Evolutionary conservation across 805 yeast species (phyloP).

Genomic region (Metschnikowia picachoensis): DNA sequence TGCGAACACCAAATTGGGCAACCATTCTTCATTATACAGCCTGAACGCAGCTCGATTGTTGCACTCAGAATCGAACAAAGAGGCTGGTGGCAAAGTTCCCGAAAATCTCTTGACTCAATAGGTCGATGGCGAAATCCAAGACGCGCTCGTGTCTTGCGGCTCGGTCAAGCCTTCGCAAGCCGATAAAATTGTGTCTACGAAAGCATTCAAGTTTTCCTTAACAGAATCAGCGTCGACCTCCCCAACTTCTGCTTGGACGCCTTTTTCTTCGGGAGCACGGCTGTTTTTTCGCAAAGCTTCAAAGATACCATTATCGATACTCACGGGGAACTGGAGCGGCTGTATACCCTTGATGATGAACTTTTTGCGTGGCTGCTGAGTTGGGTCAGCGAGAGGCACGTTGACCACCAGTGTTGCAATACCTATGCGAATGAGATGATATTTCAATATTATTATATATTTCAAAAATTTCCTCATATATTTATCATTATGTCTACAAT

Average conservation of each 20-base stretch:
- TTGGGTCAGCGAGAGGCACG: slow-evolving; percentile 32
- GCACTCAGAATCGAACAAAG: slow-evolving; percentile 25
- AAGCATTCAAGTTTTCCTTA: slow-evolving; percentile 22
- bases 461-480: too few species aligned
- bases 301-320: slow-evolving; percentile 40
- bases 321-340: slow-evolving; percentile 66
- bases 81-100: slow-evolving; percentile 27
- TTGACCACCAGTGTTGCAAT: slow-evolving; percentile 90
- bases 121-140: slow-evolving; percentile 26
- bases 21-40: slow-evolving; percentile 38
- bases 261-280: slow-evolving; percentile 14
- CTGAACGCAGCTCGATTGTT: slow-evolving; percentile 28
- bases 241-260: slow-evolving; percentile 28
- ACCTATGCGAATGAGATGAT: too few species aligned
- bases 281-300: slow-evolving; percentile 33
- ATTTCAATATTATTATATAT: too few species aligned
- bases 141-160: slow-evolving; percentile 15
- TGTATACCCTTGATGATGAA: slow-evolving; percentile 93
- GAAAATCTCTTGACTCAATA: slow-evolving; percentile 32
- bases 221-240: slow-evolving; percentile 34
- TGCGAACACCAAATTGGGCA: slow-evolving; percentile 37
- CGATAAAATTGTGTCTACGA: slow-evolving; percentile 22
- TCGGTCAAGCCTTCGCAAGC: slow-evolving; percentile 21
- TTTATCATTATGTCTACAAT: too few species aligned
- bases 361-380: slow-evolving; percentile 55